These are phyloP conservation scores for Dioscorea alata DNA, from an alignment of 106 monocot species.

Conservation along the genomic window DNA sequence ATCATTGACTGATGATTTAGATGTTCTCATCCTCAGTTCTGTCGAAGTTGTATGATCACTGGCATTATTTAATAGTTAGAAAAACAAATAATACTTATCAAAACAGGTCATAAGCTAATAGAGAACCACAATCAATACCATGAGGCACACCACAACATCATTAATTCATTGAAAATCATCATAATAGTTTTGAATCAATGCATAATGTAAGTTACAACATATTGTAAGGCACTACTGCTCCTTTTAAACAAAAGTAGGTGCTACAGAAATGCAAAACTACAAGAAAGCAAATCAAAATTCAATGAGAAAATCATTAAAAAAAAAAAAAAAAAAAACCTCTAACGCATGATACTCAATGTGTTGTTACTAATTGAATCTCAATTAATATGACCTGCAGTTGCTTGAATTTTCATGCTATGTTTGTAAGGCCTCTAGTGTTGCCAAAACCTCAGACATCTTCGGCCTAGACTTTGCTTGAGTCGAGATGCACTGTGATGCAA, in stretches of 20 bases:
- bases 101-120: neutral
- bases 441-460: slow-evolving; percentile 65
- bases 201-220: neutral
- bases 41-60: no score
- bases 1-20: no score
- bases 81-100: no score
- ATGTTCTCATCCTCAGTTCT: no score
- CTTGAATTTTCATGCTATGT: neutral
- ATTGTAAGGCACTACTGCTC: neutral
- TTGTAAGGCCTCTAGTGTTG: slow-evolving; percentile 44
- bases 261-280: neutral
- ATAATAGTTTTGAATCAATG: neutral
- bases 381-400: no score
- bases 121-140: neutral
- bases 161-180: neutral
- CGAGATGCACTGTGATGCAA: slow-evolving; percentile 55
- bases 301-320: no score
- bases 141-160: neutral
- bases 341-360: no score
- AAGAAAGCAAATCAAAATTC: no score
- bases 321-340: no score
- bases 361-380: no score
- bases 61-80: no score
- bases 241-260: neutral
- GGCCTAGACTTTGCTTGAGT: slow-evolving; percentile 64